A percentile compares a stretch with the other conserved stretches of the same genome.
phyloP scores from a whole-genome alignment of 2,329 filamentous ascomycete species.

The Thelonectria discophora region DNA sequence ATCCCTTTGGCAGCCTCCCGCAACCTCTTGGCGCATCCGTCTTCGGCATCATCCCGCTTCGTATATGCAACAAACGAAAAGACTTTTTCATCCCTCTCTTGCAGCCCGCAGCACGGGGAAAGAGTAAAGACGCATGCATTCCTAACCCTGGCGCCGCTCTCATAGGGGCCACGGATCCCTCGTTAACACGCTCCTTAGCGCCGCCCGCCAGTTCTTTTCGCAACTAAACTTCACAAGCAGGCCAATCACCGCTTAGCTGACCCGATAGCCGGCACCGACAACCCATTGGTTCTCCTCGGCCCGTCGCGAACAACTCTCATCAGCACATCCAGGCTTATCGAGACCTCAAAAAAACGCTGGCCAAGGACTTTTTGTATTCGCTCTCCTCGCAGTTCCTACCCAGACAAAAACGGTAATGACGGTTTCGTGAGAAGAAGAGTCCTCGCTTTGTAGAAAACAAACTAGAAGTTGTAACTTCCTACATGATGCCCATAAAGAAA shows the following conservation, averaged over 20 bases:
- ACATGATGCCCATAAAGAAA: constrained; percentile 38
- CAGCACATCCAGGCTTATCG: background rate
- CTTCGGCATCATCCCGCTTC: constrained; percentile 3
- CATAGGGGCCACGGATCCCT: background rate
- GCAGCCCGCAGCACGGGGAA: constrained; percentile 7
- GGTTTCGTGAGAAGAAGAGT: constrained; percentile 12
- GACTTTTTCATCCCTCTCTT: background rate
- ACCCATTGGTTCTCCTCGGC: constrained; percentile 31
- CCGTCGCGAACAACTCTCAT: constrained; percentile 27
- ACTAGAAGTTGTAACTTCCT: constrained; percentile 30
- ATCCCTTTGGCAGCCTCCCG: background rate
- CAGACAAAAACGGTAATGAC: constrained; percentile 1
- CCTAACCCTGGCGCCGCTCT: background rate
- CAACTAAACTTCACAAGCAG: constrained; percentile 27
- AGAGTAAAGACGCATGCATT: background rate
- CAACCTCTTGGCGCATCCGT: background rate
- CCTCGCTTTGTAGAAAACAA: constrained; percentile 22
- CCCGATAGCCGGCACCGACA: constrained; percentile 42
- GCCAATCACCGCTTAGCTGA: constrained; percentile 41
- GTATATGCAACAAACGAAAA: constrained; percentile 8
- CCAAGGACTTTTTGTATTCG: background rate
- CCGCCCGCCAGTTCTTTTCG: constrained; percentile 7
- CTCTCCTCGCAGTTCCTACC: background rate
- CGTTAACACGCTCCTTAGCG: background rate
- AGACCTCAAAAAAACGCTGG: background rate